These are phyloP conservation scores for Rhytidhysteron rufulum DNA, from an alignment of 2,329 filamentous ascomycete species.

Conservation along the genomic window DNA sequence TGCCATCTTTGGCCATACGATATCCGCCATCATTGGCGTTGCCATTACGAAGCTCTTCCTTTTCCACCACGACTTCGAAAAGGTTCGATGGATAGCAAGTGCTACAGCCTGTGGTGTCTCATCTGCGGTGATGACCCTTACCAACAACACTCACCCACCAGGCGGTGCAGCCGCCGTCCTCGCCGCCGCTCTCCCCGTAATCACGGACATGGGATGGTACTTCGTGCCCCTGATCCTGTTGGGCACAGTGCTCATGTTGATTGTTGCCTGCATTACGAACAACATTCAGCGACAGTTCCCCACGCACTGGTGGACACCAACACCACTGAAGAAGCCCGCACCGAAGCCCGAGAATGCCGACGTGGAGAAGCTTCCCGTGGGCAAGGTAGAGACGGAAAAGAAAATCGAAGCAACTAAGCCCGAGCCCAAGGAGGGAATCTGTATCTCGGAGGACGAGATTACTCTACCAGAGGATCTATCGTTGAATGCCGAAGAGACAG, in stretches of 20 bases:
- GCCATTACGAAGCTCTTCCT: slow-evolving; percentile 44
- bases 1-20: slow-evolving; percentile 42
- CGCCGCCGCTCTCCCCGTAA: slow-evolving; percentile 37
- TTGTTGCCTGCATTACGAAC: slow-evolving; percentile 42
- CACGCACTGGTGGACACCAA: slow-evolving; percentile 48
- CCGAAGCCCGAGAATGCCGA: slow-evolving; percentile 19
- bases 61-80: slow-evolving; percentile 32
- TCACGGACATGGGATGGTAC: slow-evolving; percentile 44
- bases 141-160: slow-evolving; percentile 48
- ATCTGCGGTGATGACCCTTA: slow-evolving; percentile 44
- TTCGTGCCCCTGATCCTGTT: slow-evolving; percentile 42
- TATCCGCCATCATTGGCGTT: slow-evolving; percentile 44
- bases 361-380: slow-evolving; percentile 23
- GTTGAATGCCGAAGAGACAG: slow-evolving; percentile 31
- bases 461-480: slow-evolving; percentile 32
- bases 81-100: slow-evolving; percentile 43
- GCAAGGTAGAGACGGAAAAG: slow-evolving; percentile 15
- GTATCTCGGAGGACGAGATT: slow-evolving; percentile 28
- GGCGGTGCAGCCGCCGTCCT: slow-evolving; percentile 48
- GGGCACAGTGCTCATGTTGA: slow-evolving; percentile 40
- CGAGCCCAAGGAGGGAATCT: slow-evolving; percentile 13
- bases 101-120: slow-evolving; percentile 42
- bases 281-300: slow-evolving; percentile 47
- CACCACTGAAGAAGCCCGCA: slow-evolving; percentile 30
- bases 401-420: slow-evolving; percentile 8